Base-by-base conservation (phyloP, 805 yeast genomes). In the Metschnikowia lochheadii region DNA sequence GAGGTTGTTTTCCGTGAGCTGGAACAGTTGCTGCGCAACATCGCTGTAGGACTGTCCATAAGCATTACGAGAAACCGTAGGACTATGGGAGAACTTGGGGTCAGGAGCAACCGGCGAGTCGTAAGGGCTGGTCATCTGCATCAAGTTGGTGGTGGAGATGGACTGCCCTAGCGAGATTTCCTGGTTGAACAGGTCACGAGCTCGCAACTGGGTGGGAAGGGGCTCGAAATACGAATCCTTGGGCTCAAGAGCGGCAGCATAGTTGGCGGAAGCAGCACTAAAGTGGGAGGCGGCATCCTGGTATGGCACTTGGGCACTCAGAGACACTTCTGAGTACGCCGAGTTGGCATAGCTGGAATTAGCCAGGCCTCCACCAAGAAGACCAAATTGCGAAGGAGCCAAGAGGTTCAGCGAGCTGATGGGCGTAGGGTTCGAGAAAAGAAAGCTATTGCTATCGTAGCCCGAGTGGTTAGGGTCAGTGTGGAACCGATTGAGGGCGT, bases 131-230 rank as follows among this genome's bases (percentile, higher is more conserved):
- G 17, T 21, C 49, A 56, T 48, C 6, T 34, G 46, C 10, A 38
- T 55, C 50, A 73, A 61, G 54, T 73, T 69, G 0, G 73, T 67
- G 45, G 64, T 59, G 23, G 72, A 67, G 2, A 73, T 63, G 5
- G 75, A 70, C 35, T 67, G 73, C 2, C 78, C 78, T 34, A 73
- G 59, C 1, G 62, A 67, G 17, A 73, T 70, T 52, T 70, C 76
- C 21, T 60, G 59, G 47, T 66, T 70, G 52, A 70, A 70, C 3
- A 56, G 41, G 40, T 59, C 60, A 15, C n/a, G 44, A 13, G 39
- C 40, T n/a, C 39, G 49, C 23, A 44, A 44, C 14, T 21, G 31
- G 10, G 39, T 13, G 6, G 45, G 40, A 3, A 41, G 7, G 2
- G 48, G 37, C 14, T 53, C 56, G 23, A 48, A 48, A 36, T 46